Percentiles rank a stretch among this genome's conserved stretches.
These are phyloP conservation scores for Tricholoma hemisulphureum DNA, from an alignment of 768 basidiomycete species.

Conservation along the genomic window DNA sequence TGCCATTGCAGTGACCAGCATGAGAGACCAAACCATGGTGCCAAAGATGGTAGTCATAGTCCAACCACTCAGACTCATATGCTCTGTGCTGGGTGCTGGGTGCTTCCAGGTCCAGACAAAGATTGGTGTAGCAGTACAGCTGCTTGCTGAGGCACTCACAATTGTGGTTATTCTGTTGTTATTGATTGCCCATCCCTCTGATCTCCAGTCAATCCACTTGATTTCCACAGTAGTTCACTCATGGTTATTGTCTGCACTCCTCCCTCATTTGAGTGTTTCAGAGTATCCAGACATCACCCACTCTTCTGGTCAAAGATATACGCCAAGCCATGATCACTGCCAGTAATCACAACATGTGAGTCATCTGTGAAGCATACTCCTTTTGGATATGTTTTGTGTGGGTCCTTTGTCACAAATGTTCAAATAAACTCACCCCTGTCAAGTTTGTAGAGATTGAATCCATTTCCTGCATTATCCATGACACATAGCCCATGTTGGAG, in stretches of 20 bases:
- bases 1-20: not conserved
- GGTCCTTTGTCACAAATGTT: conserved; percentile 7
- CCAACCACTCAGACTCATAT: not conserved
- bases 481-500: conserved; percentile 10
- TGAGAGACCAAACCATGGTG: not conserved
- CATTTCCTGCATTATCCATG: conserved; percentile 18
- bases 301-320: conserved; percentile 22
- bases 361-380: conserved; percentile 16
- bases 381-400: conserved; percentile 15
- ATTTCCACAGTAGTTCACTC: not conserved
- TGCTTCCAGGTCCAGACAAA: not conserved
- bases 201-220: not conserved
- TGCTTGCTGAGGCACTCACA: conserved; percentile 3
- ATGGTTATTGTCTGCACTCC: conserved; percentile 9
- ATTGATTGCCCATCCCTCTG: not conserved
- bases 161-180: conserved; percentile 1
- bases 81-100: not conserved
- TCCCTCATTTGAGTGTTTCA: conserved; percentile 12
- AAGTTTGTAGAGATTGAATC: conserved; percentile 19
- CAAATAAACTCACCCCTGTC: conserved; percentile 15
- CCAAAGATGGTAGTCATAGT: not conserved
- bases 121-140: not conserved
- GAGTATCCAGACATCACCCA: conserved; percentile 7
- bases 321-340: conserved; percentile 21
- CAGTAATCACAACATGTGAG: conserved; percentile 12